A percentile compares a stretch with the other conserved stretches of the same genome.
phyloP scores from a whole-genome alignment of 2,329 filamentous ascomycete genomes.

The Ophiosphaerella herpotricha region DNA sequence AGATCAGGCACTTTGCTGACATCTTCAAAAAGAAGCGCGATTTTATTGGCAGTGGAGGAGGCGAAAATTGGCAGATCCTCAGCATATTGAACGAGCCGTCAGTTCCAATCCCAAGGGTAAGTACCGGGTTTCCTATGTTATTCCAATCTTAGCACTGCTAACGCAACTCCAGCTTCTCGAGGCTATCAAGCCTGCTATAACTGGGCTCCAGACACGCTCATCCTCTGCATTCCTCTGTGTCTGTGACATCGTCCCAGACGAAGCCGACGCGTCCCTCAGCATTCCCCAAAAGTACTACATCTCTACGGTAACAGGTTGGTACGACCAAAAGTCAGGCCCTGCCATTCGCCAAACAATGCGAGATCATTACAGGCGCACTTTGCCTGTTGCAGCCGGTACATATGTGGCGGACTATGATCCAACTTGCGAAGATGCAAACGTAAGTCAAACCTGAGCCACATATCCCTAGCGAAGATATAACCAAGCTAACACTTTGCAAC shows the following conservation, averaged over 20 bases:
- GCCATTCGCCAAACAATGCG: constrained; percentile 3
- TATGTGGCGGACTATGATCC: constrained; percentile 16
- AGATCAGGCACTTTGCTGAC: background rate
- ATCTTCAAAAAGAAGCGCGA: constrained; percentile 1
- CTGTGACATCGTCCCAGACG: constrained; percentile 12
- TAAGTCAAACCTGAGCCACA: background rate
- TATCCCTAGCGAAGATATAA: background rate
- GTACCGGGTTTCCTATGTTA: background rate
- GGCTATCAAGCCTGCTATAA: constrained; percentile 6
- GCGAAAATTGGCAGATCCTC: constrained; percentile 10
- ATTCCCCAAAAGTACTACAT: constrained; percentile 18
- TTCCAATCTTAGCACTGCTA: background rate
- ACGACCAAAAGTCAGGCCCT: constrained; percentile 3
- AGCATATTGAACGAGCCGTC: constrained; percentile 14
- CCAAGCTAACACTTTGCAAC: background rate
- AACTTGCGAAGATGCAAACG: constrained; percentile 2
- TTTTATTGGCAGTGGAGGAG: constrained; percentile 7
- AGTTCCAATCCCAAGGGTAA: background rate
- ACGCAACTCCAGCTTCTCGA: constrained; percentile 1
- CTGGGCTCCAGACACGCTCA: constrained; percentile 3
- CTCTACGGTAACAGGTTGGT: constrained; percentile 12
- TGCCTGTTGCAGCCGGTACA: constrained; percentile 6
- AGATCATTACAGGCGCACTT: constrained; percentile 1
- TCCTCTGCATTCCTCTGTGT: constrained; percentile 8
- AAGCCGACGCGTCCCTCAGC: constrained; percentile 7